Conservation (phyloP, 148 eudicot species). For the Vaccinium macrocarpon region DNA sequence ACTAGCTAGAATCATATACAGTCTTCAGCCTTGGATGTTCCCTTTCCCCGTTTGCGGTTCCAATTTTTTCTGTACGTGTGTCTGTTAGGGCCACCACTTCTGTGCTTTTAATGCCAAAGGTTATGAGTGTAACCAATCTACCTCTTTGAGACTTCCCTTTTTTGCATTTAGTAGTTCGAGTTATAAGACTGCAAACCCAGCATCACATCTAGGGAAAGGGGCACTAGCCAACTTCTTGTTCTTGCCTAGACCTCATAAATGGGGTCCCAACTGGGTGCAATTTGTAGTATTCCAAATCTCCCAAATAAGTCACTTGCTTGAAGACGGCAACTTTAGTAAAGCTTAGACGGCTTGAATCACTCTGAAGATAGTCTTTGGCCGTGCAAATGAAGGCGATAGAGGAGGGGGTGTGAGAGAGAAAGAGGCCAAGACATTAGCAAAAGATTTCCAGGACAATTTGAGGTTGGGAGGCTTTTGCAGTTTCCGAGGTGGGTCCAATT, state of each 20-base stretch:
- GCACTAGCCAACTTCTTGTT: background rate
- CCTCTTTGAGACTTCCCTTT: background rate
- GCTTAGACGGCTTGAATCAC: background rate
- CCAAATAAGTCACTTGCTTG: background rate
- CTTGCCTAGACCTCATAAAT: background rate
- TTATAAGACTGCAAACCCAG: background rate
- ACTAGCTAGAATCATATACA: background rate
- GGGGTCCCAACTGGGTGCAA: background rate
- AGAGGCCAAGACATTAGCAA: no score
- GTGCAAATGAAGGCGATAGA: background rate
- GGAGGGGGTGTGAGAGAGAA: no score
- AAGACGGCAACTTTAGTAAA: background rate
- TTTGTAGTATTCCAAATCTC: background rate
- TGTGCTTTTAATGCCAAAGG: background rate
- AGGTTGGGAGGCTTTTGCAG: no score
- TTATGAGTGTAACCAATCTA: background rate
- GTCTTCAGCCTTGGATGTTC: background rate
- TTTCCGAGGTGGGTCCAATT: no score
- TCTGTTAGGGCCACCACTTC: background rate
- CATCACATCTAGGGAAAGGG: background rate
- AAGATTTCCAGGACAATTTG: no score
- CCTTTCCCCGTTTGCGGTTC: background rate
- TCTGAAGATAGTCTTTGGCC: background rate
- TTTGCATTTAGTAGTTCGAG: background rate
- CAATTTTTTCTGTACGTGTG: background rate